Percentiles rank a stretch among this genome's conserved stretches.
phyloP scores from a whole-genome alignment of 257 asterid species.

The Nicotiana obtusifolia region DNA sequence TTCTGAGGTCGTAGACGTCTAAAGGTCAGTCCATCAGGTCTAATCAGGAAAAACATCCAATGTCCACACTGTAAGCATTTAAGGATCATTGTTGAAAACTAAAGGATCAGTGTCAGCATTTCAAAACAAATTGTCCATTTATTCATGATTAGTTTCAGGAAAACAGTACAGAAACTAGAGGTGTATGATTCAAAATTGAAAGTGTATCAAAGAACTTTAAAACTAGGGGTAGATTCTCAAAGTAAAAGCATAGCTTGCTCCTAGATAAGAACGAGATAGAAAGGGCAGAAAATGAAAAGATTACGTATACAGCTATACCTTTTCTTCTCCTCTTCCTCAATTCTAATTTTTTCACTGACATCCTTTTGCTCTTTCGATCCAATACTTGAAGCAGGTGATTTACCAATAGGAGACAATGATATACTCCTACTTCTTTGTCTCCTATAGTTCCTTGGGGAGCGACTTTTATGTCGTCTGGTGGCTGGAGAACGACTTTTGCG shows the following conservation, averaged over 20 bases:
- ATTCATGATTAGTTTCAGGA: neutral
- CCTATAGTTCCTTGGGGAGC: constrained; percentile 59
- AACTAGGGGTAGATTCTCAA: neutral
- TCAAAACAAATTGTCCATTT: neutral
- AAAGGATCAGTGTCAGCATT: neutral
- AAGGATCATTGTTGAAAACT: too few species aligned
- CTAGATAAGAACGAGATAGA: neutral
- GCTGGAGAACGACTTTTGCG: constrained; percentile 69
- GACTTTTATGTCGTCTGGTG: constrained; percentile 65
- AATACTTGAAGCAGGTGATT: constrained; percentile 47
- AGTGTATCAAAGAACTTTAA: neutral
- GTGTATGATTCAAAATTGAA: neutral
- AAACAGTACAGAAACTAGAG: neutral
- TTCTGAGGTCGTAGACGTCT: neutral
- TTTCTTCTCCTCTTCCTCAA: constrained; percentile 76
- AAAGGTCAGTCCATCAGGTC: neutral
- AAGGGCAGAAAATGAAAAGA: constrained; percentile 2
- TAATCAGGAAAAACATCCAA: neutral
- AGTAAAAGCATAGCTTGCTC: neutral
- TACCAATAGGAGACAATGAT: constrained; percentile 40
- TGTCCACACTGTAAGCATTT: neutral
- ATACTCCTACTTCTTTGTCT: constrained; percentile 58
- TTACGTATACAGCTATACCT: constrained; percentile 48
- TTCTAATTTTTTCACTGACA: constrained; percentile 57
- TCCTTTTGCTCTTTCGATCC: constrained; percentile 63